Conservation (phyloP, 2,329 filamentous ascomycete species). For the Torrubiella hemipterigena region DNA sequence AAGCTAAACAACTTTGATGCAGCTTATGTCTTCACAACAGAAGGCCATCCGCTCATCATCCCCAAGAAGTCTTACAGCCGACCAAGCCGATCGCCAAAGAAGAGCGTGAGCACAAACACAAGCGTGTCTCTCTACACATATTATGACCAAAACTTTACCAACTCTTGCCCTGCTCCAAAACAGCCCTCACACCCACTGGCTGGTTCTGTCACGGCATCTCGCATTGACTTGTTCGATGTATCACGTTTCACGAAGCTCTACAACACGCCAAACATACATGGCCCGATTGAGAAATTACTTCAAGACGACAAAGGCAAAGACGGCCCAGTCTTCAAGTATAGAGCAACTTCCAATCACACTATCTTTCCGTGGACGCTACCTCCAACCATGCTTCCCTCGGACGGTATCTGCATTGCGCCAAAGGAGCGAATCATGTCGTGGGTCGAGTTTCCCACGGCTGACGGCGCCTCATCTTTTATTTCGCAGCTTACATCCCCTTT, state of each 20-base stretch:
- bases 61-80: conserved; percentile 29
- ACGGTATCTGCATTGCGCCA: conserved; percentile 68
- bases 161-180: conserved; percentile 54
- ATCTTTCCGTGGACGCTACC: conserved; percentile 93
- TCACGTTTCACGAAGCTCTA: conserved; percentile 76
- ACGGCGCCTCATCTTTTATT: conserved; percentile 19
- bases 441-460: conserved; percentile 47
- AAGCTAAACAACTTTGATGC: conserved; percentile 79
- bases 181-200: conserved; percentile 48
- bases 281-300: conserved; percentile 23
- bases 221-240: conserved; percentile 77
- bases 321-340: conserved; percentile 27
- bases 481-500: not conserved
- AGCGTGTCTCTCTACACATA: conserved; percentile 18
- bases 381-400: conserved; percentile 55
- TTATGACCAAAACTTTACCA: conserved; percentile 34
- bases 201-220: conserved; percentile 67
- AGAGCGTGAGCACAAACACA: conserved; percentile 5
- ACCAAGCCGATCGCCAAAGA: too few relatives aligned
- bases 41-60: conserved; percentile 86
- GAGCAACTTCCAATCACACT: conserved; percentile 62
- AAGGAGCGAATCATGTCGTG: conserved; percentile 57
- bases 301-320: conserved; percentile 31
- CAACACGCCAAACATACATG: conserved; percentile 55
- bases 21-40: conserved; percentile 87